Base-by-base conservation (phyloP, 2,329 filamentous ascomycete genomes). In the Capronia americana region DNA sequence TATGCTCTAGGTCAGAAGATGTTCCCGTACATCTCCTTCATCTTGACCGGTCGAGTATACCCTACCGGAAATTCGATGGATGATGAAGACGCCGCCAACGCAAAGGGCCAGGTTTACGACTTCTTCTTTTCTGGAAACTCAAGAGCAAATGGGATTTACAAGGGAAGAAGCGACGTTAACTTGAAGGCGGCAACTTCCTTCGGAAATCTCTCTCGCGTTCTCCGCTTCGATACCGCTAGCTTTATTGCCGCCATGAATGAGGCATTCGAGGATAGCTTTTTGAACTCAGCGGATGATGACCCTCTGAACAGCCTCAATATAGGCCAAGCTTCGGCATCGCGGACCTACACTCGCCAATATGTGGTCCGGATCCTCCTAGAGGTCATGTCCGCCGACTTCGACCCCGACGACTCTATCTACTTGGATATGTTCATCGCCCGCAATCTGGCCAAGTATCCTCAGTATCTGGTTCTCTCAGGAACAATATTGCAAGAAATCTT, bases 371-470 rank as follows among this genome's bases (percentile, higher is more conserved):
- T 97, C 64, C 81, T 99, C 65, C 84, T 96, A 11, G 93, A 97
- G 76, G 90, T 97, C 30, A 96, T 99, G 92, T 91, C 89, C 57
- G 81, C 87, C 0, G 82, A 85, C 3, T 98, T 97, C 77, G 86
- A 88, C 0, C 79, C 88, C 0, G 87, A 91, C 67, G 93, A 98
- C 75, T 93, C 91, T 12, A 92, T 99, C 63, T 99, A 97, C 77
- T 86, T 99, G 53, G 93, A 99, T 78, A 99, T 99, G 93, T 99
- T 99, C 75, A 91, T 99, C 75, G 94, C 95, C 20, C 88, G 95
- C 63, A 99, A 97, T 75, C 81, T 99, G 57, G 92, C 96, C 3
- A 99, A 99, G 77, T 99, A 97, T 74, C 93, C 93, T 0, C 94
- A 98, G 76, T 97, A 97, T 74, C 89, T 99, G 58, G 86, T 98